These are phyloP conservation scores for Dichotomopilus funicola DNA, from an alignment of 2,329 filamentous ascomycete species.

Conservation along the genomic window DNA sequence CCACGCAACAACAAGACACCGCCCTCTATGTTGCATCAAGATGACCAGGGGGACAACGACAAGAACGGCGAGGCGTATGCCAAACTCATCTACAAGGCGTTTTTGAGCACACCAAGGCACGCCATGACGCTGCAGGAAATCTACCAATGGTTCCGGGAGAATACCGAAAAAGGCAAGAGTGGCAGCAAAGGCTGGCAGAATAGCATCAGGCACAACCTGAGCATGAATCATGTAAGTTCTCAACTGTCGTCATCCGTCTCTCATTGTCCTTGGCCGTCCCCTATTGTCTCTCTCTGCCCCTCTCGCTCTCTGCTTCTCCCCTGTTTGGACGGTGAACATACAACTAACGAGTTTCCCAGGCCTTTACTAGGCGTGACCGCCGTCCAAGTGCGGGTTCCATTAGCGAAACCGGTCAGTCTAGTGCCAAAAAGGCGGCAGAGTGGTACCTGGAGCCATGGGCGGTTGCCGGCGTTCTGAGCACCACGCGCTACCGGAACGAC, in stretches of 20 bases:
- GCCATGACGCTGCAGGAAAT: conserved; percentile 79
- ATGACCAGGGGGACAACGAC: conserved; percentile 18
- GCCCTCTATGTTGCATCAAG: conserved; percentile 6
- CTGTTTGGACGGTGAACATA: neutral
- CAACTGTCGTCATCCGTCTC: neutral
- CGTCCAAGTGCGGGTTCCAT: conserved; percentile 25
- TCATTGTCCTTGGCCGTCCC: neutral
- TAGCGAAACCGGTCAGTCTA: neutral
- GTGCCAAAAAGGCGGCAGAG: conserved; percentile 57
- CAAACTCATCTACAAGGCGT: conserved; percentile 68
- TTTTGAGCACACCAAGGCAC: conserved; percentile 58
- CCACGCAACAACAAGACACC: neutral
- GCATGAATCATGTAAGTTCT: conserved; percentile 77
- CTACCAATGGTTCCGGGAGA: conserved; percentile 80
- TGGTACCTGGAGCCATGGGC: conserved; percentile 74
- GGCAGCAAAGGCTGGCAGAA: conserved; percentile 81
- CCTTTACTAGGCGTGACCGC: conserved; percentile 35
- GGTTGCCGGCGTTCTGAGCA: conserved; percentile 67
- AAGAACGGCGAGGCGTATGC: conserved; percentile 65
- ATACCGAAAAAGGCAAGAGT: conserved; percentile 68
- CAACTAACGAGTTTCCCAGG: conserved; percentile 15
- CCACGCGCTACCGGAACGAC: conserved; percentile 66
- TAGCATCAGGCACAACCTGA: conserved; percentile 90
- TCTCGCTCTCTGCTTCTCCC: neutral
- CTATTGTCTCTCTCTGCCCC: too few relatives aligned